phyloP scores from a whole-genome alignment of 192 early-diverging fungal genomes.

The Oehlia diaphana region DNA sequence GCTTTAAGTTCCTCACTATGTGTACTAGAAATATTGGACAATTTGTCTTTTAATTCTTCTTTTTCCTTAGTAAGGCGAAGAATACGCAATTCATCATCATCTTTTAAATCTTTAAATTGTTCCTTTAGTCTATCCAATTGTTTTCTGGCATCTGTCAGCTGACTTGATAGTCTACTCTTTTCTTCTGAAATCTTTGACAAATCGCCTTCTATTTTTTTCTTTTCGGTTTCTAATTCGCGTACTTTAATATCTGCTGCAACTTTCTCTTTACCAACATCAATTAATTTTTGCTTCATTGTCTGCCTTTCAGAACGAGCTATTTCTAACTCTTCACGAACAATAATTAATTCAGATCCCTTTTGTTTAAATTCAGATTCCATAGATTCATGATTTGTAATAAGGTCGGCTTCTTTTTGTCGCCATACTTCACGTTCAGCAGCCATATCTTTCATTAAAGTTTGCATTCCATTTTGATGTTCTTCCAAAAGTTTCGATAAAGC shows the following conservation, averaged over 20 bases:
- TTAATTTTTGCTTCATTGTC: constrained; percentile 16
- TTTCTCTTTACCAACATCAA: constrained; percentile 14
- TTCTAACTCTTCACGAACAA: not conserved
- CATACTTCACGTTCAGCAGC: constrained; percentile 7
- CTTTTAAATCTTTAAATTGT: constrained; percentile 3
- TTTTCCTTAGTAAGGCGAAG: not conserved
- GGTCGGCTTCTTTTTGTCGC: not conserved
- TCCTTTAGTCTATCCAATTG: constrained; percentile 8
- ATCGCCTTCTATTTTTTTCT: constrained; percentile 3
- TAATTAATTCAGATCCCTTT: not conserved
- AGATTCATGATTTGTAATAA: not conserved
- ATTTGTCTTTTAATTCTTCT: not conserved
- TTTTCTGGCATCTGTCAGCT: not conserved
- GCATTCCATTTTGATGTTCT: constrained; percentile 10
- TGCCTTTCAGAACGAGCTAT: not conserved
- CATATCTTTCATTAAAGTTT: constrained; percentile 16
- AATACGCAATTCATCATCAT: not conserved
- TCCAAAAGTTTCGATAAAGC: constrained; percentile 2
- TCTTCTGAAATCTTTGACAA: not conserved
- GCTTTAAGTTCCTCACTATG: not conserved
- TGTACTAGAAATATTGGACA: not conserved
- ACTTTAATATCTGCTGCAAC: not conserved
- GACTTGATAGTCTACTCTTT: not conserved
- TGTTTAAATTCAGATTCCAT: not conserved
- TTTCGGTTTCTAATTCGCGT: constrained; percentile 6